phyloP scores from a whole-genome alignment of 306 rosid genomes.

The Lupinus albus region DNA sequence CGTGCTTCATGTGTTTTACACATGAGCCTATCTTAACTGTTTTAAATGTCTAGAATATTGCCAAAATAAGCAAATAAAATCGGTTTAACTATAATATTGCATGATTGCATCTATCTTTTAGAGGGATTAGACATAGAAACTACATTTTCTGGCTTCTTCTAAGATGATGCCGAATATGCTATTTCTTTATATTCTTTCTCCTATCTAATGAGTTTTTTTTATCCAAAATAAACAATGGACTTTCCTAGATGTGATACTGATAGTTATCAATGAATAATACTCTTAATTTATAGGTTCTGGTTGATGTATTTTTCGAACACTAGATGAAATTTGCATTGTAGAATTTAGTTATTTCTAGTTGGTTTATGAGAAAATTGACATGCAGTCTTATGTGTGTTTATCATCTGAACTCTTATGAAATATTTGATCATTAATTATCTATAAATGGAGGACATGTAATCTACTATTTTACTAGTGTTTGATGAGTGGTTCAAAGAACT shows the following conservation, averaged over 20 bases:
- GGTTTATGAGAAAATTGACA: not conserved
- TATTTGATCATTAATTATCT: not conserved
- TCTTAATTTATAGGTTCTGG: conserved; percentile 13
- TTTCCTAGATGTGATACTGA: conserved; percentile 10
- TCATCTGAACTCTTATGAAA: not conserved
- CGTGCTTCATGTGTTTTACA: conserved; percentile 11
- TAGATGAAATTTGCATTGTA: not conserved
- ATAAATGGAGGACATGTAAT: conserved; percentile 1
- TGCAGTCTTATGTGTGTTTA: not conserved
- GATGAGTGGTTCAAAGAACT: no score
- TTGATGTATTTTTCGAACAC: conserved; percentile 30
- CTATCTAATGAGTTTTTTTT: conserved; percentile 9
- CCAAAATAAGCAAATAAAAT: conserved; percentile 14
- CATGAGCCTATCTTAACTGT: conserved; percentile 13
- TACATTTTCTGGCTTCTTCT: not conserved
- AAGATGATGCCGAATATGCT: not conserved
- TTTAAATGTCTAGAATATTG: conserved; percentile 6
- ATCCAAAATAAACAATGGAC: conserved; percentile 23
- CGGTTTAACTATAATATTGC: conserved; percentile 7
- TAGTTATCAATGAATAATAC: not conserved
- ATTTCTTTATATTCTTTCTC: conserved; percentile 13
- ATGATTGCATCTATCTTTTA: not conserved
- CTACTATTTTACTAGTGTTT: no score
- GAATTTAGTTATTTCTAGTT: not conserved
- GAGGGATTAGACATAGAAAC: conserved; percentile 24